These are phyloP conservation scores for Trifolium dubium DNA, from an alignment of 306 rosid species.

Conservation along the genomic window DNA sequence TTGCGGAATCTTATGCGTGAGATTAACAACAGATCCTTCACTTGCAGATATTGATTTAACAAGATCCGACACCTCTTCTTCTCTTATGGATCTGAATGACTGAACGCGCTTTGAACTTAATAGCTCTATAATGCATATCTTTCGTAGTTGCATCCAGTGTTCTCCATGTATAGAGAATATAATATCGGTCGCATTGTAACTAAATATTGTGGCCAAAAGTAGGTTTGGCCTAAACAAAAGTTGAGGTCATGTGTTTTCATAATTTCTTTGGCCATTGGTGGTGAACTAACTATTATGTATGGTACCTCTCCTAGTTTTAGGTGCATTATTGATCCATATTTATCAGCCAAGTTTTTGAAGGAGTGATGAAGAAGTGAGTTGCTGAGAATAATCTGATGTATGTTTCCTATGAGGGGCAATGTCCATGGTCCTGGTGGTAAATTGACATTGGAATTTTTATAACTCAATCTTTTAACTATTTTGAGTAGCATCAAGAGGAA, in stretches of 20 bases:
- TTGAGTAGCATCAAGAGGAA: conserved; percentile 10
- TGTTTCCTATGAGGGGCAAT: conserved; percentile 41
- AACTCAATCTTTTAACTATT: background rate
- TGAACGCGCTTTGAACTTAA: conserved; percentile 42
- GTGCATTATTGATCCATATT: conserved; percentile 39
- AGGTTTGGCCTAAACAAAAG: conserved; percentile 4
- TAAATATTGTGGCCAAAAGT: fast-evolving
- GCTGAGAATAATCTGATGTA: background rate
- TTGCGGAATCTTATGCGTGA: background rate
- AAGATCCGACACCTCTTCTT: conserved; percentile 30
- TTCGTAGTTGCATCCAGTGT: conserved; percentile 42
- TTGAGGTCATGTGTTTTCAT: conserved; percentile 31
- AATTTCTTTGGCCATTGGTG: conserved; percentile 29
- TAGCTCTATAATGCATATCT: conserved; percentile 46
- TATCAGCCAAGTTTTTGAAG: background rate
- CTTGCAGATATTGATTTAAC: conserved; percentile 20
- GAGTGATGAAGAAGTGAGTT: background rate
- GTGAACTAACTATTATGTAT: conserved; percentile 27
- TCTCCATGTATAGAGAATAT: conserved; percentile 21
- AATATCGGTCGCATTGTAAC: conserved; percentile 2
- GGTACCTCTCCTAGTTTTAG: conserved; percentile 42
- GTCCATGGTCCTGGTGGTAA: conserved; percentile 43
- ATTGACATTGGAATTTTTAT: background rate
- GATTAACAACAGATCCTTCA: conserved; percentile 36
- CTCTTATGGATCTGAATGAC: conserved; percentile 40